Base-by-base conservation (phyloP, 2,329 filamentous ascomycete species). In the Chaetomium strumarium region DNA sequence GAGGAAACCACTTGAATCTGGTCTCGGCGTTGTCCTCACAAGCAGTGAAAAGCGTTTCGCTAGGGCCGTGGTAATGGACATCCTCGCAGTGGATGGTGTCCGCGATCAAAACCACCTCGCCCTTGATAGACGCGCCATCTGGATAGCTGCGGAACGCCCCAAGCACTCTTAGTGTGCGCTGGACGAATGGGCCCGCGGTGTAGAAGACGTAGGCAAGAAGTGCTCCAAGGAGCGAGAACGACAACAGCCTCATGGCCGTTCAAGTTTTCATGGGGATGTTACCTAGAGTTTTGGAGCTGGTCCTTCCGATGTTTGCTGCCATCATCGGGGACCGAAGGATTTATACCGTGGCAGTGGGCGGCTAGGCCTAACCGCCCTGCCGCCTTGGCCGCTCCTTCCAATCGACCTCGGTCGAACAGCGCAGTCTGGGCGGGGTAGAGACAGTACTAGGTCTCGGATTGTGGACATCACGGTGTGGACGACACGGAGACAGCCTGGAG, bases 51-150 rank as follows among this genome's bases (percentile, higher is more conserved):
- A 85, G 63, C 8, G 72, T 53, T 0, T 73, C 70, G 14, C 73
- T 75, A 0, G 71, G 63, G 1, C 62, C 61, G 55, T 83, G 75
- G 51, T 80, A 72, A 59, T 84, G 80, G 3, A 85, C 44, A 55
- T 85, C 81, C 58, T 85, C 82, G 60, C 81, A 84, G 14, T 79
- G 70, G 2, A 70, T 62, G 0, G 81, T 83, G 55, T 79, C 75
- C 0, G 71, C 63, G 10, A 84, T 77, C 10, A 61, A 55, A 6
- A 71, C 58, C 1, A 78, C 60, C 19, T 70, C 60, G 17, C 69
- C 67, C 19, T 41, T 37, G 30, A 24, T 51, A 40, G 24, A 38
- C 42, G 10, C 45, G 33, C 46, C 55, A 10, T 38, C 17, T 14
- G 55, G 54, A 14, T 58, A 56, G 19, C 41, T 45, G 13, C 61